These are phyloP conservation scores for Leccinum obscurum DNA, from an alignment of 768 basidiomycete species.

Conservation along the genomic window DNA sequence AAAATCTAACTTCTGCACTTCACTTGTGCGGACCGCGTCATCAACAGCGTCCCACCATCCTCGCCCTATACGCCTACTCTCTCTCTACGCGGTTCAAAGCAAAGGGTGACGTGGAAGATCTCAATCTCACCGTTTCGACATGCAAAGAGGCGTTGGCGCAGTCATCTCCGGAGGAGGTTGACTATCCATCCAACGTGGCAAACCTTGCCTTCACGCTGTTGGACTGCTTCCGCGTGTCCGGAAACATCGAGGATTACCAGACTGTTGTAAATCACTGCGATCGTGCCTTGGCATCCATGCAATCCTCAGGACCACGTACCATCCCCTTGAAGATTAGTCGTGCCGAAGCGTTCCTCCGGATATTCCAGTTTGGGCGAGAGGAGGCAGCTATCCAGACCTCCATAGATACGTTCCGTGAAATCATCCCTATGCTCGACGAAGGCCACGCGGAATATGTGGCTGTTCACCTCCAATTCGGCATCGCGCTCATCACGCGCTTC, in stretches of 20 bases:
- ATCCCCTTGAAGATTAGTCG: constrained; percentile 13
- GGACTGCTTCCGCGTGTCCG: constrained; percentile 6
- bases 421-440: constrained; percentile 11
- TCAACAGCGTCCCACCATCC: constrained; percentile 5
- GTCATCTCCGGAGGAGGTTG: constrained; percentile 1
- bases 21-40: constrained; percentile 10
- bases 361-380: constrained; percentile 11
- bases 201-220: constrained; percentile 10
- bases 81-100: constrained; percentile 17
- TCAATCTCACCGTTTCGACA: constrained; percentile 13
- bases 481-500: constrained; percentile 23
- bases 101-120: constrained; percentile 17
- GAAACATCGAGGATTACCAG: constrained; percentile 18
- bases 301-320: neutral
- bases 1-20: constrained; percentile 16
- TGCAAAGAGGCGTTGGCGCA: constrained; percentile 20
- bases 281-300: constrained; percentile 10
- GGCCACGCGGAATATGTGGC: constrained; percentile 13
- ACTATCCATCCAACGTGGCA: constrained; percentile 4
- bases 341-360: constrained; percentile 18
- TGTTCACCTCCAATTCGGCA: constrained; percentile 14
- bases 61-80: constrained; percentile 12
- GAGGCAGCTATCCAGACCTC: constrained; percentile 7
- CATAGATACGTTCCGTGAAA: constrained; percentile 16
- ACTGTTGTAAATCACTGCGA: constrained; percentile 24